phyloP scores from a whole-genome alignment of 2,329 filamentous ascomycete genomes.

The Xylariaceae sp. region DNA sequence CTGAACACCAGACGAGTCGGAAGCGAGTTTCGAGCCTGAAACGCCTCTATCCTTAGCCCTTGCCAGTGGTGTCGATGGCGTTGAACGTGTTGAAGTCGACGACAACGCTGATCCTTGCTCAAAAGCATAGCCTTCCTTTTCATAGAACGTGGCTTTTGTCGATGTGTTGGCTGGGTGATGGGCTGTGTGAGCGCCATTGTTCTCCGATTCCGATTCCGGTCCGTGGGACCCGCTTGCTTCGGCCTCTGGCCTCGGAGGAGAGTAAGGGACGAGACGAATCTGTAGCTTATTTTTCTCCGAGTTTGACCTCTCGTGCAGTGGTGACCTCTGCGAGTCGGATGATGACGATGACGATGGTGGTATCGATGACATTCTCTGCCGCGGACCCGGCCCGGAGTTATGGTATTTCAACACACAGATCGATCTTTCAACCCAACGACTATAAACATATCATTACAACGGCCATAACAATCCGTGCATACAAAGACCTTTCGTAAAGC shows the following conservation, averaged over 20 bases:
- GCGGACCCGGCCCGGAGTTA: conserved; percentile 25
- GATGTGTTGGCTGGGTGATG: conserved; percentile 25
- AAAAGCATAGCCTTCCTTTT: conserved; percentile 33
- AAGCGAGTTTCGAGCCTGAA: conserved; percentile 50
- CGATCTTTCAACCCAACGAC: conserved; percentile 18
- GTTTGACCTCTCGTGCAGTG: conserved; percentile 44
- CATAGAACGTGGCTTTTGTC: conserved; percentile 25
- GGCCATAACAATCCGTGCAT: conserved; percentile 27
- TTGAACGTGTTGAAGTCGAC: conserved; percentile 37
- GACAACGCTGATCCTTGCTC: conserved; percentile 40
- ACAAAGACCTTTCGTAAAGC: conserved; percentile 7
- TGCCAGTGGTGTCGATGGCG: conserved; percentile 42
- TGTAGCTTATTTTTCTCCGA: conserved; percentile 46
- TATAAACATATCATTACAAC: conserved; percentile 25
- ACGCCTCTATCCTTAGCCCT: conserved; percentile 42
- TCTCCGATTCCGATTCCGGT: conserved; percentile 19
- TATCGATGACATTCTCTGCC: conserved; percentile 38
- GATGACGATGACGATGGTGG: conserved; percentile 31
- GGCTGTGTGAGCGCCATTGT: conserved; percentile 20
- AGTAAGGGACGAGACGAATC: conserved; percentile 54
- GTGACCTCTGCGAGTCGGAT: conserved; percentile 32
- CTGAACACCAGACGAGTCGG: conserved; percentile 37
- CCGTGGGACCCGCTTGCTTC: conserved; percentile 28
- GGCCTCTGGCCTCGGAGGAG: conserved; percentile 45
- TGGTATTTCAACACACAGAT: conserved; percentile 17